Evolutionary conservation across 176 grass and related monocot genomes (phyloP), one percentile per base, ranked within the genome.

Genomic region (Tillandsia leiboldiana): DNA sequence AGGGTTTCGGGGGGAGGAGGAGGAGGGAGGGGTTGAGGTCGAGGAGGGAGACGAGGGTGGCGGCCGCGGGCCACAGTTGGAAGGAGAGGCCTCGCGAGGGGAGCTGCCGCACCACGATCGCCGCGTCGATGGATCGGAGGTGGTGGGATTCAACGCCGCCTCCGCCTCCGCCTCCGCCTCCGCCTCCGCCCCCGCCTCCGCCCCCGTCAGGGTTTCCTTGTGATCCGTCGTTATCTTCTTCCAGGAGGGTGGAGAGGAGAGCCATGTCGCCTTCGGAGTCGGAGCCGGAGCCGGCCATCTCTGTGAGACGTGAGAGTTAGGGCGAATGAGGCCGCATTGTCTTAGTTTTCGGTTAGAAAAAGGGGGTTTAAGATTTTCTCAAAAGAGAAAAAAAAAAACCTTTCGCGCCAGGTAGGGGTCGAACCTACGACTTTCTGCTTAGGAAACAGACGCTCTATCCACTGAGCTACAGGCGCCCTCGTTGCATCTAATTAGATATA

Each of bases 391-490:
- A 9, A 6, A 20, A 58, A 58, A 58, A 20, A 2, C 0, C 8
- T n/a, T 1, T 0, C 54, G 54, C 54, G 54, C 54, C 54, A 59
- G 54, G 54, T 59, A 59, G 54, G 54, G 54, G 54, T 59, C 54
- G 54, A 58, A 58, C 54, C 88, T 42, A 42, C 33, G 33, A 42
- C 33, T 42, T 42, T 42, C 33, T 90, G 89, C 88, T 99, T 99
- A 90, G 94, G 94, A 99, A 99, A 99, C 90, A 99, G 88, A 94
- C 87, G 87, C 90, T 93, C 95, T 90, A 99, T 93, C 94, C 95
- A 84, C 95, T 88, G 95, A 99, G 90, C 90, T 94, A 99, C 95
- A 84, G 80, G 84, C 87, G 84, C 94, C 24, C 14, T 3, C 15
- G 15, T 0, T 13, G 13, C 0, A 3, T 2, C 1, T 10, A 3